A percentile compares a stretch with the other conserved stretches of the same genome.
These are phyloP conservation scores for Amphirosellinia nigrospora DNA, from an alignment of 495 filamentous ascomycete species.

Conservation along the genomic window DNA sequence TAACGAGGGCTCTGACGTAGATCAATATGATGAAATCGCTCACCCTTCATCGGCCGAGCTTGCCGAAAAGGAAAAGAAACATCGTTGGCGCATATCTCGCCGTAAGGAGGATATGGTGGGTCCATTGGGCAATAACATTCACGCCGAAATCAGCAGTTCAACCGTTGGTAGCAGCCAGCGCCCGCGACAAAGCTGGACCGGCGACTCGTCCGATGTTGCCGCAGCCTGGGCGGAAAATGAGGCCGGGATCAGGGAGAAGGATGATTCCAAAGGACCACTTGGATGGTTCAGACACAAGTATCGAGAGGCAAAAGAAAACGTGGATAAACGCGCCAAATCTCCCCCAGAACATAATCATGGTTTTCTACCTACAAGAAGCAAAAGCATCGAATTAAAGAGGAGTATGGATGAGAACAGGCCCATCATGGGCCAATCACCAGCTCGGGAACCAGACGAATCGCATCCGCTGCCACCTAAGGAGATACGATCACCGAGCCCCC, in stretches of 20 bases:
- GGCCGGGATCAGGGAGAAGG: conserved; percentile 50
- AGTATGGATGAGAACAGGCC: conserved; percentile 38
- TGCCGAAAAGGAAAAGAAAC: conserved; percentile 67
- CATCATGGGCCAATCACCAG: conserved; percentile 9
- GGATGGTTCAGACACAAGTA: conserved; percentile 87
- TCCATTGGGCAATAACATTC: conserved; percentile 65
- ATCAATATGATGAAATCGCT: conserved; percentile 65
- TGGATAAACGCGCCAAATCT: conserved; percentile 56
- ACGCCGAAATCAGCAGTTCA: conserved; percentile 70
- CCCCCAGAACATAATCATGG: conserved; percentile 47
- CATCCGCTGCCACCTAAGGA: conserved; percentile 28
- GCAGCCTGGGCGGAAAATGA: conserved; percentile 47
- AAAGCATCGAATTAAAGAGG: conserved; percentile 50
- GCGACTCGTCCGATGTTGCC: conserved; percentile 57
- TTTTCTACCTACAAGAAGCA: conserved; percentile 41
- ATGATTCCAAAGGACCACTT: conserved; percentile 72
- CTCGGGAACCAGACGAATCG: conserved; percentile 21
- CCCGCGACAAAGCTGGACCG: conserved; percentile 60
- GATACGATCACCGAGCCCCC: conserved; percentile 30
- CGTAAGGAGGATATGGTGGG: conserved; percentile 56
- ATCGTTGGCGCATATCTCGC: conserved; percentile 77
- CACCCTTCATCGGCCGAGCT: conserved; percentile 40
- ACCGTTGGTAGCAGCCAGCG: conserved; percentile 67
- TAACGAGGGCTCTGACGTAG: conserved; percentile 77
- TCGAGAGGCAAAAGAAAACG: conserved; percentile 73